Evolutionary conservation across 768 basidiomycete genomes (phyloP), one percentile per base, ranked within the genome.

Genomic region (Russula sp.): DNA sequence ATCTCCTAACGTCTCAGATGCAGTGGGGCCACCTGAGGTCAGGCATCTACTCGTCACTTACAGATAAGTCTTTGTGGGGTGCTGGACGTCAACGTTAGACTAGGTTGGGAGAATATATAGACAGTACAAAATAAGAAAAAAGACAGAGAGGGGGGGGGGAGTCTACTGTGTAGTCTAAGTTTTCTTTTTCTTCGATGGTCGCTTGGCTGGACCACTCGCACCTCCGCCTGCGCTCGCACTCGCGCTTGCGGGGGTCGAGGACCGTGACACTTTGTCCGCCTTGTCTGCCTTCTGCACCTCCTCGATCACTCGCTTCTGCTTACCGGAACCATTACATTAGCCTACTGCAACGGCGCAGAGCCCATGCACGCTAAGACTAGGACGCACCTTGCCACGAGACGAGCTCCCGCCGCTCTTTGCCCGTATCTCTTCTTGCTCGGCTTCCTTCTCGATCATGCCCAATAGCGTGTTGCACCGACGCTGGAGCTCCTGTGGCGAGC

Each of bases 381-480:
- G 27, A 68, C 82, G 4, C 49, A 88, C 88, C 82, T 90, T 91
- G 47, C 85, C 82, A 71, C 85, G 83, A 1, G 77, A 63, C 27
- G 64, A 52, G 64, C 72, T 71, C 68, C 72, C 75, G 44, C 71
- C 70, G 2, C 81, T 79, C 69, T 85, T 88, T 35, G 79, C 74
- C 73, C 83, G 86, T 69, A 88, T 86, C 71, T 89, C 88, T 40
- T 84, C 83, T 63, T 82, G 80, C 71, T 82, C 82, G 0, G 86
- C 88, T 74, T 98, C 96, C 78, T 95, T 96, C 77, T 92, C 88
- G 65, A 99, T 91, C 84, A 97, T 91, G 10, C 85, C 80, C 32
- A 97, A 70, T 42, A 98, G 72, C 2, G 96, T 97, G 68, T 88
- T 88, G 70, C 94, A 97, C 58, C 96, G 77, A 66, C 96, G 78